These are phyloP conservation scores for Argentina anserina DNA, from an alignment of 306 rosid genomes.

Conservation along the genomic window DNA sequence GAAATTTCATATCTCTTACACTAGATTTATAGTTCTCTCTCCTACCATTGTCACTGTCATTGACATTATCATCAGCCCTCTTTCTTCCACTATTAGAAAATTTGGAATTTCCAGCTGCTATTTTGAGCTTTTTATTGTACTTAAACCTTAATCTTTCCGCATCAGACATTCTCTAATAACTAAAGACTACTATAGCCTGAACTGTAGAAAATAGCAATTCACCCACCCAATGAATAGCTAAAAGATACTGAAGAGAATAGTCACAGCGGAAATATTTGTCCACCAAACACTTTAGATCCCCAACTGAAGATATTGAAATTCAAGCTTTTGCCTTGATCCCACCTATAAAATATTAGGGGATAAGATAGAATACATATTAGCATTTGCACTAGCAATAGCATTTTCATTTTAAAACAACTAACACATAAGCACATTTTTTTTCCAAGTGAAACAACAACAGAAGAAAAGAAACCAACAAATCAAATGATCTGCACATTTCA, in stretches of 20 bases:
- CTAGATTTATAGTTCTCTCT: conserved; percentile 17
- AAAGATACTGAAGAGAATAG: neutral
- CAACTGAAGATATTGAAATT: neutral
- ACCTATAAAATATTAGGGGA: neutral
- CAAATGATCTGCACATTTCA: neutral
- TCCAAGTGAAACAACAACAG: neutral
- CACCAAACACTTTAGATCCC: neutral
- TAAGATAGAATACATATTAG: neutral
- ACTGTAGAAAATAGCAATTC: neutral
- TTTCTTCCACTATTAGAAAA: conserved; percentile 16
- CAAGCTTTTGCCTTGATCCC: too few species aligned
- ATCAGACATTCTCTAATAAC: conserved; percentile 33
- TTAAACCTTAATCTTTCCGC: conserved; percentile 29
- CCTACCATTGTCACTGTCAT: conserved; percentile 17
- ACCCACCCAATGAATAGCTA: neutral
- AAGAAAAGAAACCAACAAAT: neutral
- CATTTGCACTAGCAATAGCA: neutral
- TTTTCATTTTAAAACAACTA: neutral
- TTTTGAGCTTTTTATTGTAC: conserved; percentile 36
- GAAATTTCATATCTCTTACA: neutral
- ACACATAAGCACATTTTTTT: neutral
- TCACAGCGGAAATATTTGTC: neutral
- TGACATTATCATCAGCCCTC: neutral
- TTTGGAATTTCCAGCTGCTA: conserved; percentile 21
- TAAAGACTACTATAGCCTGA: neutral